Evolutionary conservation across 2,329 filamentous ascomycete species (phyloP).

Genomic region (Fusarium tjaetaba): DNA sequence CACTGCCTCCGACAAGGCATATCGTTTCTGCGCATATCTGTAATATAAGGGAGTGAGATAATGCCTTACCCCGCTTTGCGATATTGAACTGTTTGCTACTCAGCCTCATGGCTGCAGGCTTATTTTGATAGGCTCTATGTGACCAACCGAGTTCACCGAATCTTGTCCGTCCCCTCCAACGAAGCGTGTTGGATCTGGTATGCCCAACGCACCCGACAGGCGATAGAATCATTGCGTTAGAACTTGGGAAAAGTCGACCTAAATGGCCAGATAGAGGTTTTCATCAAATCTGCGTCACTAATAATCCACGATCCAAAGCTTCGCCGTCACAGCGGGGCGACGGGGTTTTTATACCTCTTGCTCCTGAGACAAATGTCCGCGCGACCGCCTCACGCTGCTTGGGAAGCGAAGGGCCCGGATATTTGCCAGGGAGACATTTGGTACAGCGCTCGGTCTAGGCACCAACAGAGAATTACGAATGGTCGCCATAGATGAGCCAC

Average conservation of each 20-base stretch:
- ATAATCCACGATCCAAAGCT: too few species aligned
- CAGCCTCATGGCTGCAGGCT: neutral
- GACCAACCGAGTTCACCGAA: fast-evolving
- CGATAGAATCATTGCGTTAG: too few species aligned
- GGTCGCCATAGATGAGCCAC: too few species aligned
- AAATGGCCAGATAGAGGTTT: too few species aligned
- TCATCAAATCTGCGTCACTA: too few species aligned
- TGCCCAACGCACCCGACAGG: too few species aligned
- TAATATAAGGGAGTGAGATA: too few species aligned
- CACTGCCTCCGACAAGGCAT: neutral
- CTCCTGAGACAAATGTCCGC: too few species aligned
- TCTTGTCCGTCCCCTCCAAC: fast-evolving
- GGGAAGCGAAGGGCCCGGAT: fast-evolving
- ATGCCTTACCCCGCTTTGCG: neutral
- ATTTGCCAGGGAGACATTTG: fast-evolving
- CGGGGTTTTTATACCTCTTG: too few species aligned
- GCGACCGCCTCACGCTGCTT: neutral
- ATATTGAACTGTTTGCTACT: fast-evolving
- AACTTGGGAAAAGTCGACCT: too few species aligned
- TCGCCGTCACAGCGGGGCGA: too few species aligned
- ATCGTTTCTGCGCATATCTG: neutral
- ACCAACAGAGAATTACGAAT: neutral
- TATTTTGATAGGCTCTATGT: neutral
- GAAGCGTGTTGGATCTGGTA: neutral
- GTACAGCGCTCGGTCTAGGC: fast-evolving